phyloP scores from a whole-genome alignment of 2,329 filamentous ascomycete species.

The Ophidiomyces ophidiicola region DNA sequence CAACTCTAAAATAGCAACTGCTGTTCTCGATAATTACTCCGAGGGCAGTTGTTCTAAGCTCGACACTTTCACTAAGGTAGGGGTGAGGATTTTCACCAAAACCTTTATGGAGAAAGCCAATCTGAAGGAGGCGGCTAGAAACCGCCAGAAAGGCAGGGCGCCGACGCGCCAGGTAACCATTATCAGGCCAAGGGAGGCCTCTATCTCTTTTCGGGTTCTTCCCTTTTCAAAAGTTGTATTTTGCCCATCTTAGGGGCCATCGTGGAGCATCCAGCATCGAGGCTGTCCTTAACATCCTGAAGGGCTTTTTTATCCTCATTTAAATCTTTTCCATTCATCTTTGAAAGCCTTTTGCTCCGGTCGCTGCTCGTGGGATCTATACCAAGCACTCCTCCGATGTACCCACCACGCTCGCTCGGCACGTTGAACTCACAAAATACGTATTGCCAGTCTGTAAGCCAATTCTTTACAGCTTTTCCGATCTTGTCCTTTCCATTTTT shows the following conservation, averaged over 20 bases:
- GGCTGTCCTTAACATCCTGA: conserved; percentile 18
- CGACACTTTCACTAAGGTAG: too few species aligned
- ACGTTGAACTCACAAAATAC: conserved; percentile 93
- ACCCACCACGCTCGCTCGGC: conserved; percentile 76
- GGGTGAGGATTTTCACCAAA: too few species aligned
- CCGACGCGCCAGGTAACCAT: too few species aligned
- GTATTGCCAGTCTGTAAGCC: conserved; percentile 91
- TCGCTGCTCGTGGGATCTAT: conserved; percentile 52
- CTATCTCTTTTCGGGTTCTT: conserved; percentile 21
- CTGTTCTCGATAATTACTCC: too few species aligned
- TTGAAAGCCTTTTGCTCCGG: conserved; percentile 27
- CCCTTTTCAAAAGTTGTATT: conserved; percentile 36
- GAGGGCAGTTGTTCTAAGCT: too few species aligned
- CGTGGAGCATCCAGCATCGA: conserved; percentile 20
- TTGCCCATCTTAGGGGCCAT: conserved; percentile 30
- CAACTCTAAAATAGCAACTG: too few species aligned
- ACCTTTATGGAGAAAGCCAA: too few species aligned
- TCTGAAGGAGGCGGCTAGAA: too few species aligned
- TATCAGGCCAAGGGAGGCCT: too few species aligned
- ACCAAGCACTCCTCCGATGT: conserved; percentile 54
- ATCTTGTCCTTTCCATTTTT: conserved; percentile 99
- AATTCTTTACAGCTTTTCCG: conserved; percentile 79
- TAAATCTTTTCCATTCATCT: conserved; percentile 20
- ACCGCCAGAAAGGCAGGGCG: too few species aligned
- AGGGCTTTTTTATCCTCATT: conserved; percentile 11